phyloP scores from a whole-genome alignment of 1,284 basidiomycete genomes.

The Taiwanofungus camphoratus region DNA sequence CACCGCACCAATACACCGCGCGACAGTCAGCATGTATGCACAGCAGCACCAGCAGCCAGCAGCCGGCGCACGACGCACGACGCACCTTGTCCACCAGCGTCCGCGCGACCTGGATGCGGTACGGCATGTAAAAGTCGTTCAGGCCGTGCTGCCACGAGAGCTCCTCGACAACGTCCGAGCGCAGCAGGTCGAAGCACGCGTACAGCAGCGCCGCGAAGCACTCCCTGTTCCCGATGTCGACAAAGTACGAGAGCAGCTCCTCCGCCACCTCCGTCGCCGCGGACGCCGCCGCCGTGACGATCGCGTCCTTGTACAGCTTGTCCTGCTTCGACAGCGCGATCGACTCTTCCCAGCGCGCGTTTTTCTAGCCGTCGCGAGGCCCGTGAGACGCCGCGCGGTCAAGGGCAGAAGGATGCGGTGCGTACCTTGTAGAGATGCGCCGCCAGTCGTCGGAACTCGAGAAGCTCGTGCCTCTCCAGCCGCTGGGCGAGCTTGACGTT shows the following conservation, averaged over 20 bases:
- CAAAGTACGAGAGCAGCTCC: slow-evolving; percentile 90
- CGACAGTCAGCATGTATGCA: background rate
- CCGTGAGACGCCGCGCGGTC: background rate
- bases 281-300: slow-evolving; percentile 88
- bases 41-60: too few relatives aligned
- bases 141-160: slow-evolving; percentile 93
- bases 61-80: too few relatives aligned
- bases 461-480: slow-evolving; percentile 85
- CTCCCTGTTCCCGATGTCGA: slow-evolving; percentile 97
- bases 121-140: slow-evolving; percentile 96
- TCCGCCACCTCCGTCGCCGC: slow-evolving; percentile 82
- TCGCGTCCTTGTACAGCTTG: slow-evolving; percentile 94
- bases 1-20: slow-evolving; percentile 3
- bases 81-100: slow-evolving; percentile 63
- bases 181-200: slow-evolving; percentile 89
- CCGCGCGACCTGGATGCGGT: slow-evolving; percentile 83
- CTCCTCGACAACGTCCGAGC: slow-evolving; percentile 91
- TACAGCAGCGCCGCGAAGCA: slow-evolving; percentile 91
- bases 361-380: slow-evolving; percentile 64
- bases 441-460: slow-evolving; percentile 94
- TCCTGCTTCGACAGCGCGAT: slow-evolving; percentile 93
- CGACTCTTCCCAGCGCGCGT: slow-evolving; percentile 91
- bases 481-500: slow-evolving; percentile 83
- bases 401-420: background rate
- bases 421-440: slow-evolving; percentile 91